These are phyloP conservation scores for Hypoxylon sp. DNA, from an alignment of 2,329 filamentous ascomycete species.

Conservation along the genomic window DNA sequence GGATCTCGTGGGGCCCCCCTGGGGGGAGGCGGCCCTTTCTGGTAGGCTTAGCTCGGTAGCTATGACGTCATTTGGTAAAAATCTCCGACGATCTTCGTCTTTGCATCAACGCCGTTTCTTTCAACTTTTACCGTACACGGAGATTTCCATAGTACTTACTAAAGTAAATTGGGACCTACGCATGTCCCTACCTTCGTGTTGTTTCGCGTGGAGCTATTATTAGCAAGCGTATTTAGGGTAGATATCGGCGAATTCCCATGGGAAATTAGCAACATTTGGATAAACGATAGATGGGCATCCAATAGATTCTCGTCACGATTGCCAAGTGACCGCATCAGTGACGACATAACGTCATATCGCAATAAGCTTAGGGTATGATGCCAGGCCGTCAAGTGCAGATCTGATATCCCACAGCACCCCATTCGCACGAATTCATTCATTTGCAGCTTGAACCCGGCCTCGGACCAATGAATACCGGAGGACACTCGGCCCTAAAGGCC, in stretches of 20 bases:
- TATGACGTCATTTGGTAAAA: slow-evolving; percentile 29
- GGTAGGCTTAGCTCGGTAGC: background rate
- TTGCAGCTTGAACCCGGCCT: background rate
- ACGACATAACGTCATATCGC: slow-evolving; percentile 11
- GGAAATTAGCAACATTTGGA: background rate
- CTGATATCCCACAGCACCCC: background rate
- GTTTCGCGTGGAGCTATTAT: background rate
- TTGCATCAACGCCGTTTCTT: background rate
- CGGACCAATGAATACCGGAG: slow-evolving; percentile 32
- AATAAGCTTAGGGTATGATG: background rate
- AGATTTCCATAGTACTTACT: background rate
- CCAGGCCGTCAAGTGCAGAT: background rate
- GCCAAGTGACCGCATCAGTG: slow-evolving; percentile 7
- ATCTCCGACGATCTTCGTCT: background rate
- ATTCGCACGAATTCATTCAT: background rate
- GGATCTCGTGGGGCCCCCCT: background rate
- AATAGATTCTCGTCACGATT: slow-evolving; percentile 12
- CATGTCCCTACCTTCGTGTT: background rate
- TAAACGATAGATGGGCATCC: background rate
- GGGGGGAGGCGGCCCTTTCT: too few relatives aligned
- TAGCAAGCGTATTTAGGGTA: background rate
- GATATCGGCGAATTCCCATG: background rate
- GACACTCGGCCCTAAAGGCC: slow-evolving; percentile 21
- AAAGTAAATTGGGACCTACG: background rate
- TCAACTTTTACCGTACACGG: background rate